Conservation (phyloP, 2,329 filamentous ascomycete genomes). For the Penicillium sp. region DNA sequence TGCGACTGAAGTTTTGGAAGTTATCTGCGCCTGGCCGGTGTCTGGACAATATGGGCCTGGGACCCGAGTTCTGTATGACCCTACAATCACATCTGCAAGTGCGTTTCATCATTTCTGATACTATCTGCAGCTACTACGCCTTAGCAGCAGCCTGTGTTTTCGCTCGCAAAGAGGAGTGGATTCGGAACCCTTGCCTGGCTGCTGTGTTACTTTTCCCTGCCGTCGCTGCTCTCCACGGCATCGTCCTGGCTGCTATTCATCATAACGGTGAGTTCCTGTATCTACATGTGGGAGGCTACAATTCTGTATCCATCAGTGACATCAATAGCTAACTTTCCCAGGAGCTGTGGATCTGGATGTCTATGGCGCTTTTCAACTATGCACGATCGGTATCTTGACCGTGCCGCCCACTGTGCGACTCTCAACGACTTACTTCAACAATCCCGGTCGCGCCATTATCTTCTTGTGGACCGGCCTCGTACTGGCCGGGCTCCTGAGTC, state of each 20-base stretch:
- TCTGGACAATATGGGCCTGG: constrained; percentile 43
- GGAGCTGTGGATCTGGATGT: constrained; percentile 64
- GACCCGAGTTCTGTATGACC: constrained; percentile 38
- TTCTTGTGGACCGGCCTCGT: constrained; percentile 61
- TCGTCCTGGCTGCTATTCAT: constrained; percentile 57
- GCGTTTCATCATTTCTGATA: constrained; percentile 1
- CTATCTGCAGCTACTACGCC: constrained; percentile 53
- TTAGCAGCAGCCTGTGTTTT: constrained; percentile 60
- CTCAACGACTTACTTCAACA: constrained; percentile 60
- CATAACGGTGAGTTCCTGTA: constrained; percentile 47
- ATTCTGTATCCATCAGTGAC: neutral
- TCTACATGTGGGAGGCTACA: neutral
- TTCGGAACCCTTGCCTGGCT: constrained; percentile 59
- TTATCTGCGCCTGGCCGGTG: constrained; percentile 43
- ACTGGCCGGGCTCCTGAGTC: constrained; percentile 52
- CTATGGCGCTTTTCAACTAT: constrained; percentile 63
- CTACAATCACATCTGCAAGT: neutral
- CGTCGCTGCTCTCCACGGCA: constrained; percentile 59
- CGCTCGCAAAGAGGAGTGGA: constrained; percentile 58
- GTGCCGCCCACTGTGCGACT: constrained; percentile 58
- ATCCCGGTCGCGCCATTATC: constrained; percentile 60
- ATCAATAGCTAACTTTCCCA: constrained; percentile 27
- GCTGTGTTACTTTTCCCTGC: constrained; percentile 59
- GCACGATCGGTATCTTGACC: constrained; percentile 60
- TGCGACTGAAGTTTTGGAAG: constrained; percentile 27